phyloP scores from a whole-genome alignment of 805 yeast genomes.

The Sugiyamaella mastotermitis region DNA sequence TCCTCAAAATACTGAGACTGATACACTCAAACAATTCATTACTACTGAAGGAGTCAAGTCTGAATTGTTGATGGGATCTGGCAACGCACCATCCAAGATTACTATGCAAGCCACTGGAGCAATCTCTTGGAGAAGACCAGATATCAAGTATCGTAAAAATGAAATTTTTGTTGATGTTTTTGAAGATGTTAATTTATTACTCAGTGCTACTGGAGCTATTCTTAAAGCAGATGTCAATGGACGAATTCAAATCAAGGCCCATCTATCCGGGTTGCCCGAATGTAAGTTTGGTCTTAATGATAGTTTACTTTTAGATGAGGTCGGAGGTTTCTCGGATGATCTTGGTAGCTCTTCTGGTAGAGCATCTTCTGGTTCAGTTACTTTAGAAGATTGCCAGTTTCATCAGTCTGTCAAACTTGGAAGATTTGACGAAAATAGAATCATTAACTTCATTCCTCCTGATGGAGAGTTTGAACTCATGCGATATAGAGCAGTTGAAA shows the following conservation, averaged over 20 bases:
- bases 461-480: conserved; percentile 82
- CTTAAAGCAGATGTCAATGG: conserved; percentile 75
- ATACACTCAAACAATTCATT: conserved; percentile 34
- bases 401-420: conserved; percentile 80
- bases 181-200: conserved; percentile 67
- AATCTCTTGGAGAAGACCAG: conserved; percentile 65
- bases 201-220: conserved; percentile 52
- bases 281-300: conserved; percentile 79
- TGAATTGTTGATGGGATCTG: conserved; percentile 2
- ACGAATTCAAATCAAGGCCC: conserved; percentile 60
- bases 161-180: conserved; percentile 71
- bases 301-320: conserved; percentile 28
- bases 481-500: conserved; percentile 58
- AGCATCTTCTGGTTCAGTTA: conserved; percentile 45
- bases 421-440: conserved; percentile 57
- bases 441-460: conserved; percentile 75
- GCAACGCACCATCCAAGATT: conserved; percentile 22
- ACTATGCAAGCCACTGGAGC: conserved; percentile 35
- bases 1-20: conserved; percentile 59
- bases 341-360: conserved; percentile 29
- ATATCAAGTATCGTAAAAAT: conserved; percentile 72
- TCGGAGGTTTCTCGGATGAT: conserved; percentile 16
- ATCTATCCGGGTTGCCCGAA: conserved; percentile 73
- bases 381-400: conserved; percentile 71
- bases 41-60: conserved; percentile 27